Percentiles rank a stretch among this genome's conserved stretches.
These are phyloP conservation scores for Fusarium graminum DNA, from an alignment of 2,329 filamentous ascomycete genomes.

Conservation along the genomic window DNA sequence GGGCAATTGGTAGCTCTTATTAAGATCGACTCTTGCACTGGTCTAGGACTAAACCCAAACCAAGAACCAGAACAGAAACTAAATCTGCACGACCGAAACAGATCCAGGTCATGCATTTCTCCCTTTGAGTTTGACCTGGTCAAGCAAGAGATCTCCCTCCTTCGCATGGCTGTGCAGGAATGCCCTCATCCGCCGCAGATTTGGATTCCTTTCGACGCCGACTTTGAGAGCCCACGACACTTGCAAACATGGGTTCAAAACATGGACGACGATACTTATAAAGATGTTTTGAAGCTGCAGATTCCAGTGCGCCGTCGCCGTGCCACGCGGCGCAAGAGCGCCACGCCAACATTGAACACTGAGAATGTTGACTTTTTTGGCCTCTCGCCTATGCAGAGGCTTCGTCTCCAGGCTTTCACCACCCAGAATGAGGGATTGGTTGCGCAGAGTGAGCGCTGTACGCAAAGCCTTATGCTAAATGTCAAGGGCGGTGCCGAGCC, in stretches of 20 bases:
- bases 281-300: constrained; percentile 61
- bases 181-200: constrained; percentile 58
- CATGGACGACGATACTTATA: constrained; percentile 61
- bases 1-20: constrained; percentile 63
- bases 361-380: constrained; percentile 57
- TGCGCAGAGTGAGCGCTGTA: constrained; percentile 56
- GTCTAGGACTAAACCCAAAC: neutral
- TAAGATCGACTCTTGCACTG: constrained; percentile 51
- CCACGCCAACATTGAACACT: neutral
- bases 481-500: constrained; percentile 58
- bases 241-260: constrained; percentile 69
- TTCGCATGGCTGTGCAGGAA: constrained; percentile 58
- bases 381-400: constrained; percentile 66
- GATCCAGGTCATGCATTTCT: constrained; percentile 26
- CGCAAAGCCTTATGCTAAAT: constrained; percentile 63
- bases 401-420: constrained; percentile 65
- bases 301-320: constrained; percentile 53
- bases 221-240: constrained; percentile 50
- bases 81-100: constrained; percentile 44
- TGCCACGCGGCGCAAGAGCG: constrained; percentile 42
- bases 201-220: constrained; percentile 61
- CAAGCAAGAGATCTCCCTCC: constrained; percentile 57
- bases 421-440: constrained; percentile 46
- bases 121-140: constrained; percentile 57
- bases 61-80: neutral